Base-by-base conservation (phyloP, 2,329 filamentous ascomycete genomes). In the Cryphonectria nitschkei region DNA sequence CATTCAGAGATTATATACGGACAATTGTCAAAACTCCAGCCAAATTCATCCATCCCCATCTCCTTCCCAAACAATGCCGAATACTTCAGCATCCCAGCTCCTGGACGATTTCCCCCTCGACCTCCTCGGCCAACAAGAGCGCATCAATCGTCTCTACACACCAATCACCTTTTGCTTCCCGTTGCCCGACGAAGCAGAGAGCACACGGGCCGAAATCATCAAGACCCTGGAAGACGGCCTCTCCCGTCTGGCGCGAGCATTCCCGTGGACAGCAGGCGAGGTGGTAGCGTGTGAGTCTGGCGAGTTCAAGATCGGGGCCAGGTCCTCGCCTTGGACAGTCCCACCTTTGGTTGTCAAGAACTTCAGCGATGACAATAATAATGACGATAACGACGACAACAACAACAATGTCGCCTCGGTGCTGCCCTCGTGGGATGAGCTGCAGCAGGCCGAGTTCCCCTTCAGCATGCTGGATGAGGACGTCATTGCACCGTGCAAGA, bases 251-350 rank as follows among this genome's bases (percentile, higher is more conserved):
- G 73, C 80, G 0, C 65, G 74, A 0, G 76, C 54, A 50, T 85
- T 87, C 60, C 84, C 83, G 0, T 87, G 83, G 84, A 71, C 84
- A 0, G 81, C 84, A 3, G 85, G 85, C 2, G 79, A 83, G 41
- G 80, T 85, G 0, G 76, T 84, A 41, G 76, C 79, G 34, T 78
- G 82, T 58, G 77, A 75, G 6, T 72, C 74, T 8, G 72, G 72
- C 11, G 67, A 76, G 5, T 82, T 81, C 75, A 83, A 79, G 71
- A 84, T 87, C 72, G 78, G 74, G 29, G 68, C 75, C 29, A 50
- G 22, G 46, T 76, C 69, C 0, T 80, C 83, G 1, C 73, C 71
- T 1, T 1, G 75, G n/a, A 70, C 75, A n/a, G 75, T 68, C 0
- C 80, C 82, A 0, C 73, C 71, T 0, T 74, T 87, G 0, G 72